These are phyloP conservation scores for Truncatella angustata DNA, from an alignment of 2,329 filamentous ascomycete genomes.

Conservation along the genomic window DNA sequence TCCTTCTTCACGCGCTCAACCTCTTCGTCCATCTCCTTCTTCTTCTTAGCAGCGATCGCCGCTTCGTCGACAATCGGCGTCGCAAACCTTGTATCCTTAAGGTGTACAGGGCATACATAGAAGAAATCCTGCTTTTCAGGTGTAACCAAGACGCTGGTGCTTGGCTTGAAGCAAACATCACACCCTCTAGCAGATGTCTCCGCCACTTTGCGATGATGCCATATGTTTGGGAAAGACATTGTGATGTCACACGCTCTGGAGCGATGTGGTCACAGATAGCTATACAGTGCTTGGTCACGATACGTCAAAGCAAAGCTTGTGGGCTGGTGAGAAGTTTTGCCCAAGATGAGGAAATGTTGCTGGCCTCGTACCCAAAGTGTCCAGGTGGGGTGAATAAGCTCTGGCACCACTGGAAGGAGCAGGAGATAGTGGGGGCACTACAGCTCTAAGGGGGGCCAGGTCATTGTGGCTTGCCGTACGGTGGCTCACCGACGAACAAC, in stretches of 20 bases:
- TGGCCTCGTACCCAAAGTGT: background rate
- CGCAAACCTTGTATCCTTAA: constrained; percentile 82
- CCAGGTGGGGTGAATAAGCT: background rate
- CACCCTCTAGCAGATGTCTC: constrained; percentile 82
- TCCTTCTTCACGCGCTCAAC: constrained; percentile 70
- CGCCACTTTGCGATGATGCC: constrained; percentile 82
- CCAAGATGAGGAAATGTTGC: background rate
- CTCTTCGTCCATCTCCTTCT: constrained; percentile 60
- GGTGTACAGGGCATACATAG: constrained; percentile 80
- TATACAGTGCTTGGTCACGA: too few relatives aligned
- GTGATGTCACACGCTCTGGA: too few relatives aligned
- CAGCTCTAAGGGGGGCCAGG: too few relatives aligned
- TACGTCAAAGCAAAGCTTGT: background rate
- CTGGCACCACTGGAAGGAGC: too few relatives aligned
- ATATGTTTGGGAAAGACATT: constrained; percentile 71
- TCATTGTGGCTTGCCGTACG: background rate
- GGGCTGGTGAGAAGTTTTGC: background rate
- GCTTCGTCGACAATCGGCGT: constrained; percentile 70
- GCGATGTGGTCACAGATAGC: too few relatives aligned
- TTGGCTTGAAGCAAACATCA: constrained; percentile 88
- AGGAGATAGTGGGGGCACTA: too few relatives aligned
- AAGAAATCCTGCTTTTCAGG: constrained; percentile 87
- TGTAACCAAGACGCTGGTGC: constrained; percentile 82
- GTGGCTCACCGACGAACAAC: too few relatives aligned
- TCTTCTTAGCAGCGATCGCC: constrained; percentile 61